Conservation (phyloP, 1,139 yeast genomes). For the Pichiaceae sp. region DNA sequence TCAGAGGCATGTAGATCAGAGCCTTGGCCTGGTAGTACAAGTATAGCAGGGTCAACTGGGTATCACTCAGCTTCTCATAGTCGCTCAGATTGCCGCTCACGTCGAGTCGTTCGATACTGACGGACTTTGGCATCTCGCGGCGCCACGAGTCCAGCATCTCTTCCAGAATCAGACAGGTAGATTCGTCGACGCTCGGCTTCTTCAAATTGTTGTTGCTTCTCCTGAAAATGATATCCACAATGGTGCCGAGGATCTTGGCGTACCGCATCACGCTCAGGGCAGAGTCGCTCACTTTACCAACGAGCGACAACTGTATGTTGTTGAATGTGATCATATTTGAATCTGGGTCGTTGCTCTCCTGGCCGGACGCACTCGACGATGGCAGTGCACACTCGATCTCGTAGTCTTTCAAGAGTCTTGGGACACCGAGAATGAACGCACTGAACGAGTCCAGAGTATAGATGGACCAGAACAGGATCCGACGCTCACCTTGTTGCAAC, state of each 20-base stretch:
- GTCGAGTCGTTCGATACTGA: slow-evolving; percentile 55
- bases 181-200: slow-evolving; percentile 20
- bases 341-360: slow-evolving; percentile 31
- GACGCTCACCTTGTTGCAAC: slow-evolving; percentile 71
- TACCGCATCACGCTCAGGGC: slow-evolving; percentile 62
- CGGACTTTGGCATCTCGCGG: slow-evolving; percentile 52
- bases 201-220: slow-evolving; percentile 28
- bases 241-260: slow-evolving; percentile 65
- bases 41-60: slow-evolving; percentile 52
- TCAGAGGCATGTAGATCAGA: slow-evolving; percentile 70
- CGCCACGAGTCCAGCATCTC: slow-evolving; percentile 75
- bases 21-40: slow-evolving; percentile 75
- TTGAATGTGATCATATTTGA: slow-evolving; percentile 41
- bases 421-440: slow-evolving; percentile 73
- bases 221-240: slow-evolving; percentile 59
- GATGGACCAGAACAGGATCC: slow-evolving; percentile 78
- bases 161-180: slow-evolving; percentile 43
- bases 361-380: slow-evolving; percentile 23
- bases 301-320: slow-evolving; percentile 48
- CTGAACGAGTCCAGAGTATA: slow-evolving; percentile 72
- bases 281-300: slow-evolving; percentile 58
- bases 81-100: slow-evolving; percentile 48
- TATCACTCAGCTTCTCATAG: slow-evolving; percentile 35
- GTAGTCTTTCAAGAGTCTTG: slow-evolving; percentile 67
- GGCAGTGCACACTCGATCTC: slow-evolving; percentile 87